A percentile compares a stretch with the other conserved stretches of the same genome.
Evolutionary conservation across 805 yeast genomes (phyloP).

Genomic region (Nakazawaea pomicola): DNA sequence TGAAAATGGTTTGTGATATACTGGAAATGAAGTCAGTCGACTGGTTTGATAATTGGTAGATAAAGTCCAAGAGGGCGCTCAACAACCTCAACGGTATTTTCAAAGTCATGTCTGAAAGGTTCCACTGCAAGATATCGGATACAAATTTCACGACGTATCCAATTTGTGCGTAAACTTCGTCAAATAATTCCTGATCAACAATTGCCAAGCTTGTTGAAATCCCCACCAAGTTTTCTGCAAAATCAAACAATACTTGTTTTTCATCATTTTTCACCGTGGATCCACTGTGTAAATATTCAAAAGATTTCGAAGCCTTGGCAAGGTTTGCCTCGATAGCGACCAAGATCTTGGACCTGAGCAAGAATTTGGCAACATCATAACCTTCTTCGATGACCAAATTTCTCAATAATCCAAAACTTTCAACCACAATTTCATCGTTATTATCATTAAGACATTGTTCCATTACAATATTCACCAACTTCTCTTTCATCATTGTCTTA

Average conservation of each 20-base stretch:
- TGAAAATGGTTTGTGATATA: not conserved
- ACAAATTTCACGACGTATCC: conserved; percentile 30
- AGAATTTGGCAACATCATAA: conserved; percentile 65
- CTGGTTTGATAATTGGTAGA: conserved; percentile 58
- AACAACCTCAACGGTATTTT: conserved; percentile 38
- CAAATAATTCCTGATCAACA: conserved; percentile 52
- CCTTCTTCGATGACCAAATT: conserved; percentile 85
- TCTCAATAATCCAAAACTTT: conserved; percentile 75
- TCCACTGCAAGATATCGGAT: conserved; percentile 30
- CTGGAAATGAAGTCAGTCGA: conserved; percentile 44
- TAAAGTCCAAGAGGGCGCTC: conserved; percentile 49
- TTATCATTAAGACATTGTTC: conserved; percentile 62
- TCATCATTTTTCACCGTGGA: conserved; percentile 32
- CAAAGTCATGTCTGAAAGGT: conserved; percentile 21
- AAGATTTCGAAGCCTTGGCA: conserved; percentile 41
- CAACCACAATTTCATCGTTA: conserved; percentile 73
- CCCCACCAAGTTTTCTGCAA: conserved; percentile 68
- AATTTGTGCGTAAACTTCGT: conserved; percentile 18
- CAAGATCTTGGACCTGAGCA: conserved; percentile 82
- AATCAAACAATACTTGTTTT: conserved; percentile 51
- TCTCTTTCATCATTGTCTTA: conserved; percentile 61
- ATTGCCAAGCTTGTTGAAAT: conserved; percentile 62
- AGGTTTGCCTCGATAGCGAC: conserved; percentile 48
- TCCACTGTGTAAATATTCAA: conserved; percentile 30
- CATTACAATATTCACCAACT: conserved; percentile 57